Evolutionary conservation across 345 rosid species (phyloP).

Genomic region (Lumnitzera littorea): DNA sequence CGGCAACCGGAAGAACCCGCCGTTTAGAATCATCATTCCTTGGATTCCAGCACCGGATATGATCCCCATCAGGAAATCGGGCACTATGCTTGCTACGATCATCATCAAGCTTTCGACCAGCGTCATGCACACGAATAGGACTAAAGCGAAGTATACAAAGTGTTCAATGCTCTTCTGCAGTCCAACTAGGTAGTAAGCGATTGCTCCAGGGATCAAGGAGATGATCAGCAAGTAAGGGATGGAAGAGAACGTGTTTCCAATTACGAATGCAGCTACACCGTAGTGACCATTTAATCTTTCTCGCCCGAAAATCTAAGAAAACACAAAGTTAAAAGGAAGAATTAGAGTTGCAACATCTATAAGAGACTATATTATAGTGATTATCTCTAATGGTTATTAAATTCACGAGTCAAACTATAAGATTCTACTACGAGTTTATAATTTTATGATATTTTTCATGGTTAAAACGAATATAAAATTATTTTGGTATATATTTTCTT

Average conservation of each 20-base stretch:
- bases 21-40: slow-evolving; percentile 41
- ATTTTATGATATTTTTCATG: no score
- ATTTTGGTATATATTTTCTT: no score
- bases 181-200: slow-evolving; percentile 34
- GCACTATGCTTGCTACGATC: slow-evolving; percentile 46
- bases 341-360: neutral
- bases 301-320: slow-evolving; percentile 29
- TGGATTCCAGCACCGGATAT: slow-evolving; percentile 45
- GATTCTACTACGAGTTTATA: no score
- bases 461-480: no score
- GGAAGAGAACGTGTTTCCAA: slow-evolving; percentile 44
- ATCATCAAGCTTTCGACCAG: slow-evolving; percentile 53
- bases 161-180: slow-evolving; percentile 29
- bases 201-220: slow-evolving; percentile 39
- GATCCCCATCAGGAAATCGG: slow-evolving; percentile 50
- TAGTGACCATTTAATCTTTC: slow-evolving; percentile 57
- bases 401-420: no score
- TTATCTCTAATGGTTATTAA: no score
- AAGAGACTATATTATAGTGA: no score
- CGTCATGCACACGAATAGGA: slow-evolving; percentile 31
- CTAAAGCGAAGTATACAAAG: slow-evolving; percentile 26
- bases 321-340: no score
- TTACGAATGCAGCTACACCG: slow-evolving; percentile 35
- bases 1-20: slow-evolving; percentile 41
- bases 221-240: slow-evolving; percentile 27